Base-by-base conservation (phyloP, 352 stramenopile species). In the Elongisporangium prolatum region DNA sequence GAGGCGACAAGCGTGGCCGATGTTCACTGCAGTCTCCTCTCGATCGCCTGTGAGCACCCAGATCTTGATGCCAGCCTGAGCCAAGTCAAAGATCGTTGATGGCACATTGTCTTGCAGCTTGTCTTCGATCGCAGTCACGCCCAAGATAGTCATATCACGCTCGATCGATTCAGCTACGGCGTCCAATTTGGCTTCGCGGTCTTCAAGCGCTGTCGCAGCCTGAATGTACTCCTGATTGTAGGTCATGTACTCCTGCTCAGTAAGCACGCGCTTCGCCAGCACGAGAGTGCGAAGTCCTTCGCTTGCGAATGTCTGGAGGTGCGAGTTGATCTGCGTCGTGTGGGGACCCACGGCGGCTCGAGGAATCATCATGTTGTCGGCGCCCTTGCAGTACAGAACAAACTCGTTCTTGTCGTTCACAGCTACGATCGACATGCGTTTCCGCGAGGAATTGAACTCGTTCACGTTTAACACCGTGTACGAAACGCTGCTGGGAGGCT, bases 41-140 rank as follows among this genome's bases (percentile, higher is more conserved):
- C 98, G 98, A 67, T 99, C 97, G 25, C 97, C 97, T 6, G 97
- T 99, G 13, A 99, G 80, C 21, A 99, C 91, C 96, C 96, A 99
- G 24, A 99, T 83, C 71, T 98, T 98, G 63, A 99, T 98, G 10
- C 96, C 95, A 17, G 97, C 97, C 21, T 96, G 89, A 21, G 74
- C 80, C 0, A 99, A 74, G 8, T 93, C 91, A 14, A 83, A 77
- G 61, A 99, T 98, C 10, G 95, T 92, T 61, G 96, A 75, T 6
- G 95, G 92, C 6, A 99, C 97, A 22, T 84, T 81, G 37, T 97
- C 89, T 72, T 99, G 96, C 0, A 99, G 65, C 64, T 95, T 96
- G 74, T 98, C 96, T 80, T 99, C 96, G 65, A 98, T 98, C 0
- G 92, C 96, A 0, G 93, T 98, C 18, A 96, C 91, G 40, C 96